These are phyloP conservation scores for Dichotomopilus funicola DNA, from an alignment of 2,329 filamentous ascomycete species.

Conservation along the genomic window DNA sequence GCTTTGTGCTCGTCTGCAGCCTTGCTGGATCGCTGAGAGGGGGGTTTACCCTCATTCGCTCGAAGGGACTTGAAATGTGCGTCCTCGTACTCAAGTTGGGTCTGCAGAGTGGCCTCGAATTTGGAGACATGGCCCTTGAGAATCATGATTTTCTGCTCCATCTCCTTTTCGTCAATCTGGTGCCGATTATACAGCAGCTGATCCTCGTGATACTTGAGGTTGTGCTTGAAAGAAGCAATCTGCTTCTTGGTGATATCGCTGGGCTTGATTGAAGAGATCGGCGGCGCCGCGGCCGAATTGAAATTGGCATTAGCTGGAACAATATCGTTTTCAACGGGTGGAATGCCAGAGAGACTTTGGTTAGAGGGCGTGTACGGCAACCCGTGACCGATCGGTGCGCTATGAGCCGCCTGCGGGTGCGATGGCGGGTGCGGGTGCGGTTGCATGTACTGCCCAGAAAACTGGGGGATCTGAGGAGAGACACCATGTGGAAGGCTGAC, in stretches of 20 bases:
- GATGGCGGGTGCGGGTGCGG: not conserved
- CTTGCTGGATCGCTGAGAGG: conserved; percentile 15
- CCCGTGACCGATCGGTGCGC: not conserved
- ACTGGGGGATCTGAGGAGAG: conserved; percentile 11
- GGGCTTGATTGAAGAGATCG: conserved; percentile 52
- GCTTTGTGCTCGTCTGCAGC: not conserved
- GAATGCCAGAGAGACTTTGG: conserved; percentile 15
- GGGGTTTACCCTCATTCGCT: conserved; percentile 20
- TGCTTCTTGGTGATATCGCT: conserved; percentile 57
- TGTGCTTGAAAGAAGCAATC: conserved; percentile 44
- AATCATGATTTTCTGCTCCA: conserved; percentile 42
- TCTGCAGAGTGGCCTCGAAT: conserved; percentile 42
- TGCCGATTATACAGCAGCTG: conserved; percentile 57
- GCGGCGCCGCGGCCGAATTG: conserved; percentile 32
- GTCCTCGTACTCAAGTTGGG: conserved; percentile 42
- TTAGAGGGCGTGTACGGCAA: conserved; percentile 11
- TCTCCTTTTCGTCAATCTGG: conserved; percentile 52
- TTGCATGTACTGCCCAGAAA: conserved; percentile 16
- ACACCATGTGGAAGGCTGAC: conserved; percentile 20
- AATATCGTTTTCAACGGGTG: conserved; percentile 13
- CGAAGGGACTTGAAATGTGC: conserved; percentile 33
- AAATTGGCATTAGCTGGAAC: conserved; percentile 18
- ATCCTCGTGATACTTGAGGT: conserved; percentile 51
- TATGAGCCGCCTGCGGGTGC: not conserved
- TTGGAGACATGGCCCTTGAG: conserved; percentile 28